A percentile compares a stretch with the other conserved stretches of the same genome.
These are phyloP conservation scores for Ceratocystis colombiana DNA, from an alignment of 2,329 filamentous ascomycete species.

Conservation along the genomic window DNA sequence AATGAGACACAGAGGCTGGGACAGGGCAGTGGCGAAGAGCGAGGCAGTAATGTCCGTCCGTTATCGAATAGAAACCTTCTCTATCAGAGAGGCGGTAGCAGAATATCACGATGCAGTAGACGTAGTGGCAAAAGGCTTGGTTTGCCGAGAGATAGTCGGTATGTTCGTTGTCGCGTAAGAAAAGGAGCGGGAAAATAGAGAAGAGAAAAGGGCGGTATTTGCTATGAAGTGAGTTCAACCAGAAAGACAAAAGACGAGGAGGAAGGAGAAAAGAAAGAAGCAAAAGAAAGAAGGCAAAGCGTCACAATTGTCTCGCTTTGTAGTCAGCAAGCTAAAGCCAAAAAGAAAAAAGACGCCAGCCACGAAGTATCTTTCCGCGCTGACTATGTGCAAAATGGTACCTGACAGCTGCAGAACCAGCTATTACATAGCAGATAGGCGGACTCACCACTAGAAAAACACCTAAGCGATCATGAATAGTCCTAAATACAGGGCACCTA, in stretches of 20 bases:
- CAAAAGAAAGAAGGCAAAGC: not conserved
- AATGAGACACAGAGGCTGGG: not conserved
- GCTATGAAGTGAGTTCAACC: no score
- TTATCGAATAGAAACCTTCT: not conserved
- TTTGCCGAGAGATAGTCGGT: not conserved
- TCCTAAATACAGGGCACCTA: no score
- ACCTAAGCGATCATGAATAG: no score
- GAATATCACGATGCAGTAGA: not conserved
- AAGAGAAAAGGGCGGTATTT: not conserved
- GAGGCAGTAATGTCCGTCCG: not conserved
- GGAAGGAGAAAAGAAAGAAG: conserved; percentile 5
- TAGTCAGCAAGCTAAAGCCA: conserved; percentile 5
- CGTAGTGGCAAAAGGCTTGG: not conserved
- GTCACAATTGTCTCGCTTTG: conserved; percentile 5
- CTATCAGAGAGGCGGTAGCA: not conserved
- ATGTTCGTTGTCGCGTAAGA: no score
- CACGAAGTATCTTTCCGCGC: not conserved
- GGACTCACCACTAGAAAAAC: no score
- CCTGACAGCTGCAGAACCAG: not conserved
- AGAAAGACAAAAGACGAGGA: not conserved
- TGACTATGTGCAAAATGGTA: not conserved
- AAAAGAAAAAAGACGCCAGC: not conserved
- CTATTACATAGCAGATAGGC: not conserved
- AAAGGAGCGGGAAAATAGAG: not conserved
- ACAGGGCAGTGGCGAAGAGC: not conserved